These are phyloP conservation scores for Petunia axillaris DNA, from an alignment of 257 asterid species.

Conservation along the genomic window DNA sequence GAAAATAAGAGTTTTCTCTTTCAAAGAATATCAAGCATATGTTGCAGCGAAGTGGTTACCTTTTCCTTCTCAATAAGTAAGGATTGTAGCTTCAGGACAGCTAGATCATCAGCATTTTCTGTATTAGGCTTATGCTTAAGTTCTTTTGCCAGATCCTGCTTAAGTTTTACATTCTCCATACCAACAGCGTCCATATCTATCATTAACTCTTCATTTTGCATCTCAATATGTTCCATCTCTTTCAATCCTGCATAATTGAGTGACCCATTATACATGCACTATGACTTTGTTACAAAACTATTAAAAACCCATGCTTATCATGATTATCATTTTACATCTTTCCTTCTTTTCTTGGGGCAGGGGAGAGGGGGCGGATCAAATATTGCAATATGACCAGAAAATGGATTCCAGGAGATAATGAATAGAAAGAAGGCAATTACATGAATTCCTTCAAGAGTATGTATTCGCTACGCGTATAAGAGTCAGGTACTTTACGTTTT, in stretches of 20 bases:
- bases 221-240: constrained; percentile 13
- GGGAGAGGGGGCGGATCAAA: too few relatives aligned
- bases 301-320: too few relatives aligned
- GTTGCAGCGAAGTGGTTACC: constrained; percentile 22
- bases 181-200: constrained; percentile 16
- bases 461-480: too few relatives aligned
- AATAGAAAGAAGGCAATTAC: too few relatives aligned
- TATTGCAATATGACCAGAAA: too few relatives aligned
- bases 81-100: neutral
- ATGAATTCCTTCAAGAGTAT: too few relatives aligned
- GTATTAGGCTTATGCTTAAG: constrained; percentile 23
- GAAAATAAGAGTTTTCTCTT: too few relatives aligned
- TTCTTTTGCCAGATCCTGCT: constrained; percentile 26
- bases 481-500: too few relatives aligned
- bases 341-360: too few relatives aligned
- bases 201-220: constrained; percentile 28
- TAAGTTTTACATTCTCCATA: constrained; percentile 24
- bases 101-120: neutral
- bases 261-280: neutral
- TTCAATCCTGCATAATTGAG: constrained; percentile 22
- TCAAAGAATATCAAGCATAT: neutral
- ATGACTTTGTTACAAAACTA: too few relatives aligned
- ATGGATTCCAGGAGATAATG: too few relatives aligned
- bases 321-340: too few relatives aligned
- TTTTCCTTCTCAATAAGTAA: constrained; percentile 16